A percentile compares a stretch with the other conserved stretches of the same genome.
These are phyloP conservation scores for Suhomyces guaymorum DNA, from an alignment of 1,139 yeast species.

Conservation along the genomic window DNA sequence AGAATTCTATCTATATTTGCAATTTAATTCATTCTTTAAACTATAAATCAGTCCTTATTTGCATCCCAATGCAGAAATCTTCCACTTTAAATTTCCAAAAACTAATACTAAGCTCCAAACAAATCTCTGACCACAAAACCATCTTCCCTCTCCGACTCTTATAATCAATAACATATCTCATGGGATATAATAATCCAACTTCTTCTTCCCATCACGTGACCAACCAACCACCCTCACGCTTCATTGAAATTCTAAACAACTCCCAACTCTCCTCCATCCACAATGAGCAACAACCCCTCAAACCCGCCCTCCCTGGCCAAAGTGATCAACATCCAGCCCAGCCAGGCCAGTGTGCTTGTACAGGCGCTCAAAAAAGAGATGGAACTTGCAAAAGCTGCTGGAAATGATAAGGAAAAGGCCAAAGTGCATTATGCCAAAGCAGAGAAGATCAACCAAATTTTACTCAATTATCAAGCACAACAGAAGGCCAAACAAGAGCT, in stretches of 20 bases:
- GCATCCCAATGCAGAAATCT: no score
- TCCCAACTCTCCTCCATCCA: neutral
- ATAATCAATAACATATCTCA: no score
- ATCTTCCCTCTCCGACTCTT: no score
- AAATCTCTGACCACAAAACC: no score
- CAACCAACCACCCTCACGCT: no score
- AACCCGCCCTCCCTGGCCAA: slow-evolving; percentile 20
- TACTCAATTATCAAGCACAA: slow-evolving; percentile 43
- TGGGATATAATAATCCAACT: no score
- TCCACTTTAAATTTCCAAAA: no score
- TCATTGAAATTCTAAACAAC: no score
- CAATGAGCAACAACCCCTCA: slow-evolving; percentile 4
- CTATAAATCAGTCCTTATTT: no score
- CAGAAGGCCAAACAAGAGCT: slow-evolving; percentile 22
- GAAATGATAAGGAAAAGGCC: slow-evolving; percentile 61
- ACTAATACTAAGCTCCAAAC: no score
- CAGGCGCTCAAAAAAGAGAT: slow-evolving; percentile 60
- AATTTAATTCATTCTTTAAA: no score
- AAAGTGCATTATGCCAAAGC: slow-evolving; percentile 67
- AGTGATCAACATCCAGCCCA: slow-evolving; percentile 40
- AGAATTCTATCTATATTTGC: no score
- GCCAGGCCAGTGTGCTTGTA: slow-evolving; percentile 63
- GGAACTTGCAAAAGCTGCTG: slow-evolving; percentile 58
- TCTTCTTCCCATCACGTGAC: neutral
- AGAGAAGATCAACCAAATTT: slow-evolving; percentile 58